Evolutionary conservation across 2,329 filamentous ascomycete species (phyloP).

Genomic region (Raffaelea ambrosiae): DNA sequence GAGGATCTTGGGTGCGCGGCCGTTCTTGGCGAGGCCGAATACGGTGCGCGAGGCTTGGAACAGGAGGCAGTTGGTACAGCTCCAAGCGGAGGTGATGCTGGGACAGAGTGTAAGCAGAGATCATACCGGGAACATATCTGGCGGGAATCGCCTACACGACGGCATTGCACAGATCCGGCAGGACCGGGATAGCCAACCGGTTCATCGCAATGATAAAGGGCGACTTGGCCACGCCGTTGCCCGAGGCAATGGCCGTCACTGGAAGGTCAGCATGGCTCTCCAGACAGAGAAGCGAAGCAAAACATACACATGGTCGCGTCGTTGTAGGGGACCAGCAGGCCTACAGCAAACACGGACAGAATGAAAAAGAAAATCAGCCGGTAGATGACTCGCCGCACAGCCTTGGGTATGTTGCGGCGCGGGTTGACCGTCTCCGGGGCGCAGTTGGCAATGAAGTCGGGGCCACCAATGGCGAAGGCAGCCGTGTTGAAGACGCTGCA

Average conservation of each 20-base stretch:
- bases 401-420: slow-evolving; percentile 12
- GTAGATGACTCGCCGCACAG: slow-evolving; percentile 13
- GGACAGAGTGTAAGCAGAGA: too few relatives aligned
- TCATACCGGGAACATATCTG: too few relatives aligned
- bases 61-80: not conserved
- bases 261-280: not conserved
- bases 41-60: not conserved
- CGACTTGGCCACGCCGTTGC: slow-evolving; percentile 1
- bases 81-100: not conserved
- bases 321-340: slow-evolving; percentile 18
- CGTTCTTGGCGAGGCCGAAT: not conserved
- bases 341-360: slow-evolving; percentile 20
- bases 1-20: not conserved
- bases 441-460: slow-evolving; percentile 39
- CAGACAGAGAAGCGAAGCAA: not conserved
- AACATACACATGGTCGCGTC: slow-evolving; percentile 12
- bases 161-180: not conserved
- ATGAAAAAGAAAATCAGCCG: slow-evolving; percentile 18
- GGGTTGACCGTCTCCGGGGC: slow-evolving; percentile 14
- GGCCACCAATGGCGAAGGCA: slow-evolving; percentile 29
- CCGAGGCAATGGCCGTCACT: not conserved
- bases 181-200: not conserved
- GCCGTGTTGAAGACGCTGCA: not conserved
- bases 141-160: not conserved
- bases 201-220: slow-evolving; percentile 3